Percentiles rank a stretch among this genome's conserved stretches.
These are phyloP conservation scores for Fraxinus sp. DNA, from an alignment of 305 asterid species.

Conservation along the genomic window DNA sequence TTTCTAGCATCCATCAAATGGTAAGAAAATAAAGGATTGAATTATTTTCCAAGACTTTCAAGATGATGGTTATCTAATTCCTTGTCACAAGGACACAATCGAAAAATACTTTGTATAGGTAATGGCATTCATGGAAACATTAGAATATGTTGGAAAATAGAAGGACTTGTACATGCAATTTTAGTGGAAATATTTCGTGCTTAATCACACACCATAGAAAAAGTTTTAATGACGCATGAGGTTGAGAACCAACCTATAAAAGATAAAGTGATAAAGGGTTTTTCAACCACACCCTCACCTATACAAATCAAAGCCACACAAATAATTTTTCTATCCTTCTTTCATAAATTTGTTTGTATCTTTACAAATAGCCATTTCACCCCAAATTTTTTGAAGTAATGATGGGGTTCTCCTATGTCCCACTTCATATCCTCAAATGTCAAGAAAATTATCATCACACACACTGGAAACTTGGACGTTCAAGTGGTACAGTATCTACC, in stretches of 20 bases:
- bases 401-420: neutral
- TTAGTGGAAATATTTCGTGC: neutral
- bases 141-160: neutral
- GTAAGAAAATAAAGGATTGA: neutral
- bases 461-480: neutral
- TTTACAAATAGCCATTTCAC: neutral
- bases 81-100: neutral
- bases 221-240: conserved; percentile 31
- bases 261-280: conserved; percentile 67
- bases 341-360: conserved; percentile 12
- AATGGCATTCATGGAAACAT: neutral
- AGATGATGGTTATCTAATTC: neutral
- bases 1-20: neutral
- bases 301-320: conserved; percentile 47
- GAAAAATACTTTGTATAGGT: neutral
- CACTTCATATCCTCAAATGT: neutral
- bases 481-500: neutral
- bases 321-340: conserved; percentile 20
- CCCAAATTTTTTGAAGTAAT: neutral
- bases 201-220: conserved; percentile 27
- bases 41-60: neutral
- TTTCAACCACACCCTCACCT: conserved; percentile 54
- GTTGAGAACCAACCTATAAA: conserved; percentile 36
- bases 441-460: neutral
- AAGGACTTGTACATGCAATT: neutral